Percentiles rank a stretch among this genome's conserved stretches.
phyloP scores from a whole-genome alignment of 1,284 basidiomycete genomes.

The Pseudozyma pruni region DNA sequence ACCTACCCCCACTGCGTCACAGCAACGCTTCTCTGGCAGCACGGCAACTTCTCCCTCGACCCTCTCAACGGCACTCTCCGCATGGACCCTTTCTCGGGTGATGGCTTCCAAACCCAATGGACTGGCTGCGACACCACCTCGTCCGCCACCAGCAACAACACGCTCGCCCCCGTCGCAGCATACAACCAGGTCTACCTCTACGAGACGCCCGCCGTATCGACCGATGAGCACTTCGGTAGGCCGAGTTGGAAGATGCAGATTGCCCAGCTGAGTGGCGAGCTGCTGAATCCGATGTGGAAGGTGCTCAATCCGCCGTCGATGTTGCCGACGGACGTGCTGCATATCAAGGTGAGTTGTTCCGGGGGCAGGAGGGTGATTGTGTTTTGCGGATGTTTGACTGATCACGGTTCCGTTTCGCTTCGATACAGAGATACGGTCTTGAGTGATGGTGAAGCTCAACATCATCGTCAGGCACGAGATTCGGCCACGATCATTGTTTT shows the following conservation, averaged over 20 bases:
- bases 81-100: conserved; percentile 30
- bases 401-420: background rate
- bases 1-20: conserved; percentile 23
- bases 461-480: no score
- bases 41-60: conserved; percentile 28
- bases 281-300: conserved; percentile 44
- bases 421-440: conserved; percentile 21
- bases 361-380: no score
- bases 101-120: conserved; percentile 33
- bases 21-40: conserved; percentile 25
- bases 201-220: conserved; percentile 13
- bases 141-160: conserved; percentile 26
- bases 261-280: conserved; percentile 26
- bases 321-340: conserved; percentile 53
- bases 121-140: conserved; percentile 25
- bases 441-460: no score
- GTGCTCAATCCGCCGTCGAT: conserved; percentile 53
- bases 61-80: conserved; percentile 29
- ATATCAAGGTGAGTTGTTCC: conserved; percentile 36
- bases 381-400: no score
- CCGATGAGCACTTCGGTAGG: conserved; percentile 19
- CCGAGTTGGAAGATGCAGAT: conserved; percentile 25
- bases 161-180: conserved; percentile 20
- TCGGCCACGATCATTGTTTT: background rate
- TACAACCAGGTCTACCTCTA: conserved; percentile 31